These are phyloP conservation scores for Carex pumila DNA, from an alignment of 176 grass and related monocot species.

Conservation along the genomic window DNA sequence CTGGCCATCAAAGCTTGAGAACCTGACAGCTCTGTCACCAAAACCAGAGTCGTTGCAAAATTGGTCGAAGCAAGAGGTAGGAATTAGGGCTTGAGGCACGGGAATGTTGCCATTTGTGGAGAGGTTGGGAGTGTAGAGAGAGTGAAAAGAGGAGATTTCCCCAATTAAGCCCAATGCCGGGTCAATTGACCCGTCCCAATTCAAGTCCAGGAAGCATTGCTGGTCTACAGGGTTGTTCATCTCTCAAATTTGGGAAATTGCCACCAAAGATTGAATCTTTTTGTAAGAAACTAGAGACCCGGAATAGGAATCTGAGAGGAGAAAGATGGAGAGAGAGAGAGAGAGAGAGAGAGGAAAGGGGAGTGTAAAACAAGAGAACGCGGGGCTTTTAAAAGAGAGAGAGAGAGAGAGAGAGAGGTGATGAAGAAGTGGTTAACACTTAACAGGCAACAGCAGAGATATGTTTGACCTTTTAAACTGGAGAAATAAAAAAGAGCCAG, in stretches of 20 bases:
- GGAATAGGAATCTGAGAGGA: slow-evolving; percentile 4
- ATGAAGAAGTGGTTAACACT: neutral
- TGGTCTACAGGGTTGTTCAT: slow-evolving; percentile 23
- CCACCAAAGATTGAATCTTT: slow-evolving; percentile 21
- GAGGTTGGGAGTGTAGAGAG: slow-evolving; percentile 3
- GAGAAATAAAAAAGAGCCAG: neutral
- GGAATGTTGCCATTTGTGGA: neutral
- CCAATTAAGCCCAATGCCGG: slow-evolving; percentile 12
- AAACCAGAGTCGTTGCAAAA: slow-evolving; percentile 51
- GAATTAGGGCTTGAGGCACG: neutral
- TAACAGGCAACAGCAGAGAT: slow-evolving; percentile 16
- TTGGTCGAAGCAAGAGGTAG: slow-evolving; percentile 34
- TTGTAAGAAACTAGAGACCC: slow-evolving; percentile 2
- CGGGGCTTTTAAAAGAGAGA: slow-evolving; percentile 17
- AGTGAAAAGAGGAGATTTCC: slow-evolving; percentile 14
- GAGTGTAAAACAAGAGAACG: slow-evolving; percentile 14
- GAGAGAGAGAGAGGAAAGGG: slow-evolving; percentile 8
- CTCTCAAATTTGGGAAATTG: neutral
- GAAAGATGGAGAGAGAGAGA: neutral
- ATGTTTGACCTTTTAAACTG: slow-evolving; percentile 28
- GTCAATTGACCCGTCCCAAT: slow-evolving; percentile 22
- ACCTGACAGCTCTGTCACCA: slow-evolving; percentile 51
- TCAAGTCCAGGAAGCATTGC: slow-evolving; percentile 24
- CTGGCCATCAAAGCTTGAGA: slow-evolving; percentile 54
- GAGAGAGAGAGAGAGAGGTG: neutral